Evolutionary conservation across 345 rosid genomes (phyloP), one percentile per base, ranked within the genome.

Genomic region (Firmiana major): DNA sequence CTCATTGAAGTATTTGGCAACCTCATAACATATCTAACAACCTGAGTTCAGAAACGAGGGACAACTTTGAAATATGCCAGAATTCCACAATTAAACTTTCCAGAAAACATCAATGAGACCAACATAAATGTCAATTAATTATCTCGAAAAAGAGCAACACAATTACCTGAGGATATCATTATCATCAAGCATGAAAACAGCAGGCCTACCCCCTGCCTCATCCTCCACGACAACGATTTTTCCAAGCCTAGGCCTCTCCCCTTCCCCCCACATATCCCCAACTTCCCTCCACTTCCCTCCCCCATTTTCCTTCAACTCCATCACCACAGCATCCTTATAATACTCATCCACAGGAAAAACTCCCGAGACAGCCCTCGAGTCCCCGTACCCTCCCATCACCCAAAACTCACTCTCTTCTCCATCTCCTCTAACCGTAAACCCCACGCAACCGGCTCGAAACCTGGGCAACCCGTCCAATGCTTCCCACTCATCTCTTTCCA

Each of bases 361-460:
- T 19, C 99, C 94, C 0, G 91, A 84, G 3, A 95, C 84, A 0
- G 90, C 90, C 84, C 96, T 93, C 5, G 96, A 90, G 60, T 84
- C 90, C 16, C 94, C 96, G 42, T 95, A 95, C 2, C 99, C 99
- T 65, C 99, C 99, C 96, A 95, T 90, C 55, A 95, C 98, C 98
- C 97, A 90, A n/a, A 95, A 95, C 78, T 95, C 95, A 77, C 75
- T 84, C 31, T 82, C 90, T 72, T 88, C 81, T 38, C 79, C 85
- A 9, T 81, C 79, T 63, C 83, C 83, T 26, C 36, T 43, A 11
- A 79, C 85, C 55, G 90, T 15, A 80, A 95, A 89, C 22, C 99
- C 99, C 42, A 83, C 90, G 77, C 97, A 91, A 19, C 98, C 99
- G 0, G 99, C 99, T 79, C 98, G 85, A 73, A 86, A 89, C 79